A percentile compares a stretch with the other conserved stretches of the same genome.
Evolutionary conservation across 139 green algal species (phyloP).

Genomic region (Micractinium sp.): DNA sequence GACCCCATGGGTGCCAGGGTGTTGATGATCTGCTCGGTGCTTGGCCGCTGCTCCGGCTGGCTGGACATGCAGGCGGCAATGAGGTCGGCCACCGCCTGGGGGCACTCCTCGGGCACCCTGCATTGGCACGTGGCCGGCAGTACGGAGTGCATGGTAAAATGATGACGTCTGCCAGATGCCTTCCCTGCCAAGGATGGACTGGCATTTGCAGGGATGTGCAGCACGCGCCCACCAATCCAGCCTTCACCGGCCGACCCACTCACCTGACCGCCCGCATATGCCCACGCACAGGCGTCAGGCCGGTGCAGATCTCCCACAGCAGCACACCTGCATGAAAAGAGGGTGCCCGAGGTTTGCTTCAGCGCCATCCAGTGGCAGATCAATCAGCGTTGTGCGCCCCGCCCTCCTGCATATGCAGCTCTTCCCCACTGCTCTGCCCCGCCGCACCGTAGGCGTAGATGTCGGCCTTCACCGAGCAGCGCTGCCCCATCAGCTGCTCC

Average conservation of each 20-base stretch:
- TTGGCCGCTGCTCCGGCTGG: background rate
- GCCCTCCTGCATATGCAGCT: background rate
- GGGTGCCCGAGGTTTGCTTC: too few species aligned
- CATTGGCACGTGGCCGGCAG: background rate
- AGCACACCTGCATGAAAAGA: background rate
- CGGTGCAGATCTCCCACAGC: constrained; percentile 19
- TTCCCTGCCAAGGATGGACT: too few species aligned
- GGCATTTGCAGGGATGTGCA: too few species aligned
- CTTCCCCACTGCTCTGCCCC: background rate
- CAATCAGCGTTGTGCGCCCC: background rate
- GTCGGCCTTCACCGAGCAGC: constrained; percentile 6
- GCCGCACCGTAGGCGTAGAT: constrained; percentile 10
- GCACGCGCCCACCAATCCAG: background rate
- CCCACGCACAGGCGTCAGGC: background rate
- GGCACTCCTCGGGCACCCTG: constrained; percentile 21
- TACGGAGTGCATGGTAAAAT: background rate
- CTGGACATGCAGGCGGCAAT: background rate
- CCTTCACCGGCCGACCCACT: background rate
- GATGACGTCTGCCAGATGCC: too few species aligned
- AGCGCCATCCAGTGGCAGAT: background rate
- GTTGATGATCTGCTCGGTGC: background rate
- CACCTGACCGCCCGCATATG: constrained; percentile 8
- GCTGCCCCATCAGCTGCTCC: constrained; percentile 13
- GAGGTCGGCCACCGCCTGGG: constrained; percentile 1
- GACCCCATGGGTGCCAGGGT: background rate